Percentiles rank a stretch among this genome's conserved stretches.
Conservation (phyloP, 805 yeast genomes). For the Saturnispora silvae region DNA sequence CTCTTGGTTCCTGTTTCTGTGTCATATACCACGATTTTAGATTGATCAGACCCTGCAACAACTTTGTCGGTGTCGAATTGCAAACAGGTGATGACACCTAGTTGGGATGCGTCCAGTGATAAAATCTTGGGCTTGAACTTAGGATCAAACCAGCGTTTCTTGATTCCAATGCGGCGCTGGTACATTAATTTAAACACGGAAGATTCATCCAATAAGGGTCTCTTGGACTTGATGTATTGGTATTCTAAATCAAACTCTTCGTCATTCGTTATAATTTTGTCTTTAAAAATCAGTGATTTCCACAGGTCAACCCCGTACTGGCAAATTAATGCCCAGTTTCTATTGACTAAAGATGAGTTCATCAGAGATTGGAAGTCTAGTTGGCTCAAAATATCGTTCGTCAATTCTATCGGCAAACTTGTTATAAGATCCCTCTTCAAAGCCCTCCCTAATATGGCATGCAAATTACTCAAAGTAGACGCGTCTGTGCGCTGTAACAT, state of each 20-base stretch:
- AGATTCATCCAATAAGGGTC: conserved; percentile 9
- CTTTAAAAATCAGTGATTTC: conserved; percentile 53
- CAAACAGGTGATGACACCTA: conserved; percentile 85
- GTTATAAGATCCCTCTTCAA: conserved; percentile 66
- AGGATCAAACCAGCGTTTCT: conserved; percentile 75
- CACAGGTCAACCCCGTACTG: conserved; percentile 55
- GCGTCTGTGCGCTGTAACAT: conserved; percentile 51
- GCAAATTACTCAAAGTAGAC: conserved; percentile 43
- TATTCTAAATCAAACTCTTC: conserved; percentile 32
- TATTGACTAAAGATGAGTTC: conserved; percentile 53
- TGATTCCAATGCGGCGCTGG: conserved; percentile 46
- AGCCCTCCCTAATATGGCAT: conserved; percentile 38
- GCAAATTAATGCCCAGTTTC: conserved; percentile 58
- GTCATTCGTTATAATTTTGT: conserved; percentile 43
- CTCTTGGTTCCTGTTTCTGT: conserved; percentile 60
- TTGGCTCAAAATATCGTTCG: conserved; percentile 50
- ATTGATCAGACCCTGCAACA: conserved; percentile 88
- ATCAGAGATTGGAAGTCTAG: conserved; percentile 56
- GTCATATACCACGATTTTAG: conserved; percentile 68
- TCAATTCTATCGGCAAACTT: conserved; percentile 64
- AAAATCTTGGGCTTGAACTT: conserved; percentile 55
- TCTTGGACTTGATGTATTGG: conserved; percentile 11
- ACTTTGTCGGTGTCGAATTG: conserved; percentile 87
- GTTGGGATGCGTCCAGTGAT: conserved; percentile 53
- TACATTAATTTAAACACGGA: conserved; percentile 31